Conservation (phyloP, 23 red algal species). For the Cyanidioschyzon merolae region DNA sequence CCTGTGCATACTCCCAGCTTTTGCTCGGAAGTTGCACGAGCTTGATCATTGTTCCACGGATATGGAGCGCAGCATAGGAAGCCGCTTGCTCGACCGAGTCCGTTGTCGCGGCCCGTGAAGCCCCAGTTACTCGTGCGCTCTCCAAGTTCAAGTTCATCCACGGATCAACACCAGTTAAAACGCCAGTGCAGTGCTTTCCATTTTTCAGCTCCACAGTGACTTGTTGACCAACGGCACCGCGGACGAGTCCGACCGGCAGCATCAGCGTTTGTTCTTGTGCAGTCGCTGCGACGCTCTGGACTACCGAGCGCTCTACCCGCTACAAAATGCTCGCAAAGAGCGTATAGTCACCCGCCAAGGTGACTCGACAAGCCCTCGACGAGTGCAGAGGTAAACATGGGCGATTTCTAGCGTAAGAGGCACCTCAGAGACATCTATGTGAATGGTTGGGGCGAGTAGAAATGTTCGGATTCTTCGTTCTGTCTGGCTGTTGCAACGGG, state of each 20-base stretch:
- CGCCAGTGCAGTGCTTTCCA: slow-evolving; percentile 1
- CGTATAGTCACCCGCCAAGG: too few relatives aligned
- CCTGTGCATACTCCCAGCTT: neutral
- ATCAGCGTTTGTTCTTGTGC: too few relatives aligned
- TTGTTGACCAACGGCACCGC: neutral
- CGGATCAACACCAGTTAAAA: neutral
- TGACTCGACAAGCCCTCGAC: too few relatives aligned
- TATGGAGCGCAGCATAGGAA: neutral
- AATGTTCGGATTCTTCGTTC: too few relatives aligned
- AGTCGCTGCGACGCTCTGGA: too few relatives aligned
- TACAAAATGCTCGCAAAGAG: too few relatives aligned
- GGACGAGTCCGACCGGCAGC: neutral
- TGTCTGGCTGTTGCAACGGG: too few relatives aligned
- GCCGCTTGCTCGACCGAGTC: neutral
- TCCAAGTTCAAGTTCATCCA: slow-evolving; percentile 14
- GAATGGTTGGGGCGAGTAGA: too few relatives aligned
- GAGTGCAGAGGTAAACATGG: too few relatives aligned
- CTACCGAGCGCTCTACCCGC: too few relatives aligned
- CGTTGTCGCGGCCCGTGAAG: neutral
- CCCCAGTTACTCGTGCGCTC: neutral
- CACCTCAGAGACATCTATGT: too few relatives aligned
- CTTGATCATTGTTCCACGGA: slow-evolving; percentile 14
- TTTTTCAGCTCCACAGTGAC: slow-evolving; percentile 10
- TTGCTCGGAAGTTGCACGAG: neutral
- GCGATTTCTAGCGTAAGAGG: too few relatives aligned